phyloP scores from a whole-genome alignment of 2,329 filamentous ascomycete genomes.

The Fonsecaea multimorphosa region DNA sequence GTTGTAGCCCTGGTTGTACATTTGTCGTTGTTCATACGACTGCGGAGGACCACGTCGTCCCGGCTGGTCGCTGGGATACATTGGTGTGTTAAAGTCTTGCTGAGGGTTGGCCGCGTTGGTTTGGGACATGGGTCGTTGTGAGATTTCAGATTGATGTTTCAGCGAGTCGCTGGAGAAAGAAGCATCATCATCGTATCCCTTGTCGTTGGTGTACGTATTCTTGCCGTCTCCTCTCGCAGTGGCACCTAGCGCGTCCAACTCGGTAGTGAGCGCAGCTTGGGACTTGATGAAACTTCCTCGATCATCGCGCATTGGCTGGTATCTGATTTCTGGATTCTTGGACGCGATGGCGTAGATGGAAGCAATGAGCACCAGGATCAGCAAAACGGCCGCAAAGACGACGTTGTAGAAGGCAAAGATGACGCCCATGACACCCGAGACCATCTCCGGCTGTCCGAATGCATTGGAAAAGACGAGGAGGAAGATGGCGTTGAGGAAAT shows the following conservation, averaged over 20 bases:
- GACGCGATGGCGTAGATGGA: conserved; percentile 81
- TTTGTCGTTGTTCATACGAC: conserved; percentile 31
- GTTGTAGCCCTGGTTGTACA: conserved; percentile 40
- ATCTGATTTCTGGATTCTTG: conserved; percentile 92
- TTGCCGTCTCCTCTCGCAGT: conserved; percentile 83
- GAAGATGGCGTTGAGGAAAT: conserved; percentile 90
- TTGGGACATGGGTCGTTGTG: conserved; percentile 28
- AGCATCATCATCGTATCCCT: conserved; percentile 73
- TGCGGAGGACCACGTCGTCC: conserved; percentile 48
- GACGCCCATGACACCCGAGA: conserved; percentile 86
- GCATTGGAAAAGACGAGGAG: conserved; percentile 85
- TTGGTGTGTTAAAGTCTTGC: conserved; percentile 31
- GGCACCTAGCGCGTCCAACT: conserved; percentile 86
- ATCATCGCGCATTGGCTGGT: conserved; percentile 96
- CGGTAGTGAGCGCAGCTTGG: conserved; percentile 81
- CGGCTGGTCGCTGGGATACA: conserved; percentile 54
- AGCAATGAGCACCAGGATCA: conserved; percentile 80
- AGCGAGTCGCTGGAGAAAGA: conserved; percentile 37
- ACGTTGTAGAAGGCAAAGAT: conserved; percentile 89
- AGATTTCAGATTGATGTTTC: conserved; percentile 39
- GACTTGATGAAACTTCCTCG: conserved; percentile 98
- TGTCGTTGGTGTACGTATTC: conserved; percentile 61
- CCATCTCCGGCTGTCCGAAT: conserved; percentile 81
- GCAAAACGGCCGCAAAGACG: conserved; percentile 77
- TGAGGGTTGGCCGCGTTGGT: conserved; percentile 1